These are phyloP conservation scores for Phytophthora sansomeana DNA, from an alignment of 352 stramenopile species.

Conservation along the genomic window DNA sequence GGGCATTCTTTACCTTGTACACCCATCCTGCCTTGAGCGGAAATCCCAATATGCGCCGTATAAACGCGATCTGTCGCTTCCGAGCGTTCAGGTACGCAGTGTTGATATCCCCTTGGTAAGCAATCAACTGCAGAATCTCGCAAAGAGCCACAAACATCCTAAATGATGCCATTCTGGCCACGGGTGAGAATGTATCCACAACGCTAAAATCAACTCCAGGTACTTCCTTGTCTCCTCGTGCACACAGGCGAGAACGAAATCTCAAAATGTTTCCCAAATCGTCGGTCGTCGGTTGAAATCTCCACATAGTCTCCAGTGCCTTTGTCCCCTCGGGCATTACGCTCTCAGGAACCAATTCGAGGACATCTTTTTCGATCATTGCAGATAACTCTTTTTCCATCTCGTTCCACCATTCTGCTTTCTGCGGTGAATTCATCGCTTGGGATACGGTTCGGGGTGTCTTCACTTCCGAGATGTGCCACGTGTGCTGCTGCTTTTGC, in stretches of 20 bases:
- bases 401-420: constrained; percentile 1
- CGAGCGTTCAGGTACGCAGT: constrained; percentile 5
- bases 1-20: constrained; percentile 8
- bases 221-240: not conserved
- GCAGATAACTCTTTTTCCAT: constrained; percentile 7
- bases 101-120: constrained; percentile 9
- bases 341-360: not conserved
- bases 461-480: too few relatives aligned
- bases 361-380: constrained; percentile 12
- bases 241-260: not conserved
- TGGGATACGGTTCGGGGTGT: not conserved
- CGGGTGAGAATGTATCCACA: constrained; percentile 6
- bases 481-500: too few relatives aligned
- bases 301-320: constrained; percentile 1
- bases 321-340: not conserved
- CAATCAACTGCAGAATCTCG: not conserved
- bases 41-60: constrained; percentile 10
- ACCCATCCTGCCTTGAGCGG: constrained; percentile 5
- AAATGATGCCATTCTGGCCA: not conserved
- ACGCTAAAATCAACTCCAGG: constrained; percentile 10
- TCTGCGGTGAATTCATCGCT: not conserved
- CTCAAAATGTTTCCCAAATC: constrained; percentile 3
- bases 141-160: constrained; percentile 1
- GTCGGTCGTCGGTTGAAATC: constrained; percentile 5
- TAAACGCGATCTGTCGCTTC: constrained; percentile 3